These are phyloP conservation scores for Xylaria digitata DNA, from an alignment of 2,329 filamentous ascomycete genomes.

Conservation along the genomic window DNA sequence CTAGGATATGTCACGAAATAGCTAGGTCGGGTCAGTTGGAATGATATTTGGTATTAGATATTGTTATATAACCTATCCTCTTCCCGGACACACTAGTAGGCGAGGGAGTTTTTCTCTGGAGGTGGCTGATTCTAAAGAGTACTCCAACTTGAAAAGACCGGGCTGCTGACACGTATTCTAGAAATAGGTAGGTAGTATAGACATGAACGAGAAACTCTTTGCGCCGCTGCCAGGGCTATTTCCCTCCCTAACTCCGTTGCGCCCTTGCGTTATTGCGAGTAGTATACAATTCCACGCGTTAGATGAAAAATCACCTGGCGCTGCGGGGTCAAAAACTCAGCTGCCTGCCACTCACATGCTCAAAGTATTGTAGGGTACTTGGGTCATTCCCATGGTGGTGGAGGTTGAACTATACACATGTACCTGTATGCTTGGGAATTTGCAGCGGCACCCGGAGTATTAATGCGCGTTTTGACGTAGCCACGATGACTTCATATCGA, in stretches of 20 bases:
- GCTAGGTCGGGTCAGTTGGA: neutral
- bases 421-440: neutral
- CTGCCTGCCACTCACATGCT: constrained; percentile 1
- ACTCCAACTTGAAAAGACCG: neutral
- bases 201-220: constrained; percentile 17
- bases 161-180: constrained; percentile 11
- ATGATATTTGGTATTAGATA: neutral
- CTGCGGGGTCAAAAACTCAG: neutral
- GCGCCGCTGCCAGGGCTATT: constrained; percentile 23
- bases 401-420: neutral
- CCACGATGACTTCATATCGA: constrained; percentile 53
- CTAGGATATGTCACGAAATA: neutral
- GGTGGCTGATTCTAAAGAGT: neutral
- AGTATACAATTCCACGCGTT: constrained; percentile 18
- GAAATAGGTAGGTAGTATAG: constrained; percentile 5
- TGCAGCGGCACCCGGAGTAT: neutral
- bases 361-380: neutral
- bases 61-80: constrained; percentile 1
- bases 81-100: neutral
- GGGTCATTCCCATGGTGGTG: neutral
- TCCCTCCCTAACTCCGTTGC: constrained; percentile 28
- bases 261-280: constrained; percentile 18
- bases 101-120: neutral
- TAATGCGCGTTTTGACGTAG: neutral
- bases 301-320: neutral